These are phyloP conservation scores for Yamadazyma diddensiae DNA, from an alignment of 1,139 yeast species.

Conservation along the genomic window DNA sequence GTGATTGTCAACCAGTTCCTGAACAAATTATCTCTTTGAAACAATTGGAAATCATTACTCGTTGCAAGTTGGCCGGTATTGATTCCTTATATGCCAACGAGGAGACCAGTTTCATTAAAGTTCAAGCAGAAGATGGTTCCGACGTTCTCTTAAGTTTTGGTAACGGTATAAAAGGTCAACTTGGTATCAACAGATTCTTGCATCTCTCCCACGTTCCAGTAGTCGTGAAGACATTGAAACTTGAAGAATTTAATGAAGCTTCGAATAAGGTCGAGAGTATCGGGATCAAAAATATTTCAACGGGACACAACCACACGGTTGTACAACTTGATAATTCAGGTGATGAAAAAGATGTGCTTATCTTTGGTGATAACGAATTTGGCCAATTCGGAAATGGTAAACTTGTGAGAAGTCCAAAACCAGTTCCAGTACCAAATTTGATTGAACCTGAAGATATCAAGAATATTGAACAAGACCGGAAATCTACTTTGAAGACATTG, in stretches of 20 bases:
- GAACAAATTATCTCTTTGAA: constrained; percentile 38
- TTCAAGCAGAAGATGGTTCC: constrained; percentile 22
- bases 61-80: constrained; percentile 31
- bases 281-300: constrained; percentile 49
- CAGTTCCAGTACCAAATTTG: constrained; percentile 52
- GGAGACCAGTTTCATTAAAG: constrained; percentile 58
- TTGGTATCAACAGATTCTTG: constrained; percentile 73
- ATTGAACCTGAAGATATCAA: constrained; percentile 51
- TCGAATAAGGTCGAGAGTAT: constrained; percentile 33
- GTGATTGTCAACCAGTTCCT: constrained; percentile 72
- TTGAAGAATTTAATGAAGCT: constrained; percentile 41
- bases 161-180: constrained; percentile 81
- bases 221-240: constrained; percentile 49
- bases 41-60: constrained; percentile 20
- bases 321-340: constrained; percentile 54
- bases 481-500: constrained; percentile 17
- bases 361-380: constrained; percentile 79
- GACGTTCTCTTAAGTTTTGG: constrained; percentile 65
- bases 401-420: constrained; percentile 55
- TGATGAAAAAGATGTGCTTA: constrained; percentile 52
- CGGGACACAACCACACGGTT: constrained; percentile 66
- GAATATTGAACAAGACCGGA: constrained; percentile 10
- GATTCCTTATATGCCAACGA: constrained; percentile 63
- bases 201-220: constrained; percentile 74
- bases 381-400: constrained; percentile 90